Percentiles rank a stretch among this genome's conserved stretches.
Conservation (phyloP, 306 rosid species). For the Alnus rubra region DNA sequence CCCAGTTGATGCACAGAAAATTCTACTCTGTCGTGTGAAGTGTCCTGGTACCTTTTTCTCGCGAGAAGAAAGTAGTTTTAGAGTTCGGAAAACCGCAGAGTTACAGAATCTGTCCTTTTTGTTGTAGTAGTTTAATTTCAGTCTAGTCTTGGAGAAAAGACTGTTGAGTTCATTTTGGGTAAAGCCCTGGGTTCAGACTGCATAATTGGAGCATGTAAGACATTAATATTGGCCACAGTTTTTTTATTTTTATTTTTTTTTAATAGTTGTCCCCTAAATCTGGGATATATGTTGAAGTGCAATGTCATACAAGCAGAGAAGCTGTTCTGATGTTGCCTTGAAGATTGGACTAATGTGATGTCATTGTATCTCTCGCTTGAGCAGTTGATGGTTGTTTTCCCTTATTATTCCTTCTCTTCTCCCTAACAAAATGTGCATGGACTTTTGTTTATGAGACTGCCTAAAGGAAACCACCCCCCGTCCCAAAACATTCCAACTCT, state of each 20-base stretch:
- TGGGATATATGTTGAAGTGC: slow-evolving; percentile 12
- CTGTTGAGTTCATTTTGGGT: slow-evolving; percentile 36
- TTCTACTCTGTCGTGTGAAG: slow-evolving; percentile 17
- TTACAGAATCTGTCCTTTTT: slow-evolving; percentile 35
- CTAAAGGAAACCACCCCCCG: too few relatives aligned
- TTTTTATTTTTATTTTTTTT: not conserved
- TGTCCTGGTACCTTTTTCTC: slow-evolving; percentile 12
- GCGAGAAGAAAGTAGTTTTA: slow-evolving; percentile 24
- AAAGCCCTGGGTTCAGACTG: slow-evolving; percentile 24
- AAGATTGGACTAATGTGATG: not conserved
- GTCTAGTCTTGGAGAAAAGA: slow-evolving; percentile 26
- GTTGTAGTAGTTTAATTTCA: slow-evolving; percentile 45
- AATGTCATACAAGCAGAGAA: not conserved
- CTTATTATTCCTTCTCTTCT: not conserved
- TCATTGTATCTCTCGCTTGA: not conserved
- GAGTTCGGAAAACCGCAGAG: slow-evolving; percentile 43
- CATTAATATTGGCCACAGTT: slow-evolving; percentile 28
- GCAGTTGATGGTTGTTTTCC: not conserved
- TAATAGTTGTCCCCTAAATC: slow-evolving; percentile 5
- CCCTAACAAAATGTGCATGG: too few relatives aligned
- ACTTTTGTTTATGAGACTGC: too few relatives aligned
- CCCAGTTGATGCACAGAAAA: not conserved
- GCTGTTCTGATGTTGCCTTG: not conserved
- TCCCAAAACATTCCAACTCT: too few relatives aligned
- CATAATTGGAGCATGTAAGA: slow-evolving; percentile 22